Evolutionary conservation across 495 filamentous ascomycete genomes (phyloP).

Genomic region (Aspergillus kassunensis): DNA sequence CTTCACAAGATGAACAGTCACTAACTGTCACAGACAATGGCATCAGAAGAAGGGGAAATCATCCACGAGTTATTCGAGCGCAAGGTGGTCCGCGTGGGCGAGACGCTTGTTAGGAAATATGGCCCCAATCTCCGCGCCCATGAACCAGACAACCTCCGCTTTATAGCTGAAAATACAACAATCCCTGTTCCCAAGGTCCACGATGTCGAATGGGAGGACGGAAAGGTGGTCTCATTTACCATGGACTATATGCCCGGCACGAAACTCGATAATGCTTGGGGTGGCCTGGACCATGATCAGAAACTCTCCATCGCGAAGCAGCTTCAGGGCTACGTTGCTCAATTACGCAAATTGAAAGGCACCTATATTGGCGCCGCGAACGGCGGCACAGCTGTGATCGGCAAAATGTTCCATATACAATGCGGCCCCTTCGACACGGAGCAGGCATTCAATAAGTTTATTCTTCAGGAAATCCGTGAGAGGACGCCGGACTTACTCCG

Average conservation of each 20-base stretch:
- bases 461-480: conserved; percentile 16
- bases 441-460: conserved; percentile 24
- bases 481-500: conserved; percentile 13
- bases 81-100: background rate
- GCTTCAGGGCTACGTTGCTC: conserved; percentile 16
- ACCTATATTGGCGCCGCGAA: conserved; percentile 21
- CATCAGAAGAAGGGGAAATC: background rate
- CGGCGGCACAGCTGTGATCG: conserved; percentile 15
- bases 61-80: background rate
- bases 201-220: conserved; percentile 16
- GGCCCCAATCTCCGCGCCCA: conserved; percentile 8
- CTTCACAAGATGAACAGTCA: too few species aligned
- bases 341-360: conserved; percentile 25
- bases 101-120: background rate
- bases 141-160: conserved; percentile 15
- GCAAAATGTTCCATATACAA: conserved; percentile 10
- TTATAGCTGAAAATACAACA: conserved; percentile 26
- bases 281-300: conserved; percentile 7
- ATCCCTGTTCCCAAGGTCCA: conserved; percentile 28
- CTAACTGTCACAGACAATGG: too few species aligned
- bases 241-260: conserved; percentile 34
- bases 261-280: conserved; percentile 22
- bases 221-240: conserved; percentile 15
- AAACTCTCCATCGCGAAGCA: conserved; percentile 19
- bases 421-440: conserved; percentile 26